Base-by-base conservation (phyloP, 2,329 filamentous ascomycete species). In the Tolypocladium nubicola region DNA sequence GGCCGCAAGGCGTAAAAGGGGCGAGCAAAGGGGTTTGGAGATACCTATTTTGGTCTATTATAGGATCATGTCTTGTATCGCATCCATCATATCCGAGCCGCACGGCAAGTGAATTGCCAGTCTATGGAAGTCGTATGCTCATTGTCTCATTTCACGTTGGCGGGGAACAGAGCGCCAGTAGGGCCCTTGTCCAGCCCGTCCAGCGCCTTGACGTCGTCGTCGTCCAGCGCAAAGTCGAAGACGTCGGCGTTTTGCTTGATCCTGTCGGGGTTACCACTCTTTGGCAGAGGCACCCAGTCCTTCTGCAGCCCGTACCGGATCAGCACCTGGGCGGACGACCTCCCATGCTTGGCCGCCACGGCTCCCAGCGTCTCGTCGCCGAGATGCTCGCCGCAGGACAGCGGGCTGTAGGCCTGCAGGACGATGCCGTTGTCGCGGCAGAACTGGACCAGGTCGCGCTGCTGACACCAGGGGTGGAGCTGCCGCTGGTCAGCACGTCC, bases 341-440 rank as follows among this genome's bases (percentile, higher is more conserved):
- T 86, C 43, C 70, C 71, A 67, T 87, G 79, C 66, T 83, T 85
- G 63, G 79, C 68, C 2, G 83, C 81, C 37, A 89, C 72, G 1
- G 67, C 68, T 7, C 76, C 72, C 6, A 90, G 70, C 0, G 77
- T 81, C 57, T 78, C 71, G 63, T 90, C 83, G 30, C 82, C 73
- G 6, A 70, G 59, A 26, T 67, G 66, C 26, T 65, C 54, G 3
- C 71, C 72, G 33, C 67, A 66, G 1, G 64, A 70, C 40, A 75
- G 65, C 1, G 73, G 73, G 21, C 72, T 72, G 54, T 74, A 75
- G 8, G 73, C 73, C 60, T 74, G 64, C n/a, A 76, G 53, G 30
- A 70, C 53, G 75, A 94, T 92, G 68, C 85, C 86, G 69, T 92
- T 78, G 73, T 90, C 85, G 79, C 89, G 88, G 82, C 90, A 94